phyloP scores from a whole-genome alignment of 805 yeast species.

The Schwanniomyces vanrijiae region DNA sequence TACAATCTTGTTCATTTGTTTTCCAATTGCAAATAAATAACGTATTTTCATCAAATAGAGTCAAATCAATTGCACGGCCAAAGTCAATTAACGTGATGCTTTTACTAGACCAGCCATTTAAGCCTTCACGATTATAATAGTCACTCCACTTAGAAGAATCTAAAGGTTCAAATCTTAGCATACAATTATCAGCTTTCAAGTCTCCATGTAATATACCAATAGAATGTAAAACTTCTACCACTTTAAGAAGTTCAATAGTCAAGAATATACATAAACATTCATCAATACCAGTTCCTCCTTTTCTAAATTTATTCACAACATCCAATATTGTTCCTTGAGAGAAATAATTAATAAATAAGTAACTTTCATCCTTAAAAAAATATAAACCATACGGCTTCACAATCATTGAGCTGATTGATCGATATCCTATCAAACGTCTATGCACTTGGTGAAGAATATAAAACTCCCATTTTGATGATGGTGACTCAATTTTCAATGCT shows the following conservation, averaged over 20 bases:
- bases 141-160: slow-evolving; percentile 13
- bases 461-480: slow-evolving; percentile 78
- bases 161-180: slow-evolving; percentile 53
- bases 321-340: slow-evolving; percentile 75
- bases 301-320: slow-evolving; percentile 52
- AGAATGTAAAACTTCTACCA: slow-evolving; percentile 61
- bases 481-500: slow-evolving; percentile 74
- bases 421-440: slow-evolving; percentile 24
- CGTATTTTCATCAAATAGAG: slow-evolving; percentile 46
- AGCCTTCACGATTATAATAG: slow-evolving; percentile 31
- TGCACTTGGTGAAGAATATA: slow-evolving; percentile 65
- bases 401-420: slow-evolving; percentile 33
- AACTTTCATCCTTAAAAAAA: slow-evolving; percentile 65
- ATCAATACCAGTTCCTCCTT: slow-evolving; percentile 37
- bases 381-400: slow-evolving; percentile 54
- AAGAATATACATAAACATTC: slow-evolving; percentile 65
- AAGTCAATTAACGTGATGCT: slow-evolving; percentile 74
- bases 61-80: slow-evolving; percentile 75
- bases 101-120: slow-evolving; percentile 47
- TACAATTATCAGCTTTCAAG: slow-evolving; percentile 81
- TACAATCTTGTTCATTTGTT: slow-evolving; percentile 69
- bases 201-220: slow-evolving; percentile 80
- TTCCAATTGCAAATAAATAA: slow-evolving; percentile 62
- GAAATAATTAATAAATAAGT: slow-evolving; percentile 60
- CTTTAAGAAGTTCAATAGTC: slow-evolving; percentile 61